Base-by-base conservation (phyloP, 2,329 filamentous ascomycete species). In the Talaromyces marneffei region DNA sequence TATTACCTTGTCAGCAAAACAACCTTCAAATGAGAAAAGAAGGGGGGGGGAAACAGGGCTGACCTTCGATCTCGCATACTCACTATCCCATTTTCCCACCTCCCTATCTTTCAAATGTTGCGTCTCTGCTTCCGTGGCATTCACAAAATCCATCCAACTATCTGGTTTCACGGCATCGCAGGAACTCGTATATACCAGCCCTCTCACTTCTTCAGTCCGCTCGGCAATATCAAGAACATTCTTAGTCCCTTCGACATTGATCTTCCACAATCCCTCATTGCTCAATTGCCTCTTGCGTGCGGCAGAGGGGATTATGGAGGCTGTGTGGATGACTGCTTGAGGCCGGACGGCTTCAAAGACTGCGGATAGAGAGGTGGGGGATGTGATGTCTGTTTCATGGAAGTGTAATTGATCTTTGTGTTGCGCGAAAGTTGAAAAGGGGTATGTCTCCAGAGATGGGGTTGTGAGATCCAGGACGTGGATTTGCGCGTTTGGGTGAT, bases 141-240 rank as follows among this genome's bases (percentile, higher is more conserved):
- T 44, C 50, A 16, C 59, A 44, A 61, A 61, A 35, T 52, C 44
- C 59, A 61, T 61, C 59, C 53, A 61, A 37, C 54, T 57, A 37
- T 61, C 53, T 16, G 59, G 59, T 23, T 61, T 61, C 16, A 61
- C 59, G 2, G 40, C 59, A 33, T 61, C 59, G 18, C 59, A 61
- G 23, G 59, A 61, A 40, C 59, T 57, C 20, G 59, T 61, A 16
- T 61, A 61, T 20, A 61, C 54, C 42, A 61, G 20, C 35, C 35
- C 59, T 12, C 44, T 10, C 7, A 57, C 59, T 18, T 16, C 35
- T 10, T 10, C 33, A 20, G 23, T 44, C n/a, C 23, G 10, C 8
- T 57, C 54, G 2, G 59, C 59, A 10, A 33, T 29, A 5, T 42
- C 25, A 25, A 61, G 44, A 3, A 61, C 54, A 29, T 57, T 61